Base-by-base conservation (phyloP, 495 filamentous ascomycete species). In the Daldinia childiae region DNA sequence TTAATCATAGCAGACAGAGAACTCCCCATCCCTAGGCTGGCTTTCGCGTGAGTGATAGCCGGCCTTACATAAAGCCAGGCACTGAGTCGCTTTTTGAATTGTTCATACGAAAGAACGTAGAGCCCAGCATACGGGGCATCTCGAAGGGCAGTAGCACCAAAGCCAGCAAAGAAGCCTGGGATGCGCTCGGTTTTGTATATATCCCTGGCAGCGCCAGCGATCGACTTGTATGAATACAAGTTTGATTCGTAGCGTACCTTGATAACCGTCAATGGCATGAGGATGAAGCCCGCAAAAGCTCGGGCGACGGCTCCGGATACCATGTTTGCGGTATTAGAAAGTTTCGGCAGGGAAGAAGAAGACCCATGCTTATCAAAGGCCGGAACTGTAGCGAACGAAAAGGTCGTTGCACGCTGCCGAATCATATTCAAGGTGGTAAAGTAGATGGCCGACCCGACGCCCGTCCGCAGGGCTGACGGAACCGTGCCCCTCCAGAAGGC, bases 221-320 rank as follows among this genome's bases (percentile, higher is more conserved):
- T 83, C 6, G 92, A 93, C n/a, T 84, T 84, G 82, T 99, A 99
- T 30, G 85, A 80, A 83, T 97, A 99, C 51, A 92, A 82, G 62
- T 86, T 91, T 8, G 88, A 92, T 76, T 99, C 95, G 76, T 95
- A 98, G 52, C 95, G 92, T 9, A 99, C 96, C 77, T 99, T 99
- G 76, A 99, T 87, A 34, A 98, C 92, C 2, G 95, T 99, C 59
- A 98, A 88, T 6, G 95, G 95, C 94, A 97, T 98, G 82, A 98
- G 90, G 45, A 97, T 81, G 76, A 97, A 91, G 11, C 95, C 95
- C 0, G 94, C 94, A 12, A 89, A 87, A 5, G 92, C 92, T 21
- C 95, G 87, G 38, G 95, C 94, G 12, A 90, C 82, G 30, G 94
- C 93, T 19, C 95, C 96, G 0, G 94, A 91, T 39, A 89, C 78